Conservation (phyloP, 306 rosid genomes). For the Prunus mongolica region DNA sequence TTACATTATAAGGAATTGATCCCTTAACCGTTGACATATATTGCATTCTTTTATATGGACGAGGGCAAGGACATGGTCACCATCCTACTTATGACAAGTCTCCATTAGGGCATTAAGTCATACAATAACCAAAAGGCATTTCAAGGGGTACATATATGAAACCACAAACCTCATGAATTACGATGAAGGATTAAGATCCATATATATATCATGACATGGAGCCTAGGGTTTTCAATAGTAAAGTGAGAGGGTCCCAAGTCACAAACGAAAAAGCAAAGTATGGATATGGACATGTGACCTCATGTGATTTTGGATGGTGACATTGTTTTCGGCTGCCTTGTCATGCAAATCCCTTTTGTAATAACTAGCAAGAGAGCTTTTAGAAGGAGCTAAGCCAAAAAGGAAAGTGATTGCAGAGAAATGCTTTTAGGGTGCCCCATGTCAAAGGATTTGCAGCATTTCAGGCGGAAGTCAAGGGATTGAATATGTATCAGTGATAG, state of each 20-base stretch:
- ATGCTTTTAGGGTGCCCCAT: slow-evolving; percentile 10
- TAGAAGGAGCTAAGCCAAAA: neutral
- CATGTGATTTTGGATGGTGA: neutral
- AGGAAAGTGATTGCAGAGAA: neutral
- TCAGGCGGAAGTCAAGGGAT: slow-evolving; percentile 39
- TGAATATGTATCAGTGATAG: slow-evolving; percentile 19
- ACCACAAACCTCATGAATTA: neutral
- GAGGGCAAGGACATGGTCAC: neutral
- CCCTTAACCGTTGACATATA: no score
- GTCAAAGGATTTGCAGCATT: slow-evolving; percentile 12
- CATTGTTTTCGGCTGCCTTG: neutral
- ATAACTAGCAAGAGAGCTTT: neutral
- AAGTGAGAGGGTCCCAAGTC: neutral
- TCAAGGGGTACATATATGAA: neutral
- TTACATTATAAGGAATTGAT: no score
- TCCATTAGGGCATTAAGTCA: neutral
- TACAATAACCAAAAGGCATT: neutral
- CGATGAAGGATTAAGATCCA: neutral
- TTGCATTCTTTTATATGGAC: no score
- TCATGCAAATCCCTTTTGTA: neutral
- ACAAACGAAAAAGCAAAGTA: neutral
- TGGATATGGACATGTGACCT: neutral
- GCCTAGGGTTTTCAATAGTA: neutral
- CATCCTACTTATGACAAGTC: neutral
- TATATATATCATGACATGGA: neutral